Conservation (phyloP, 2,329 filamentous ascomycete genomes). For the Dactylellina haptotyla region DNA sequence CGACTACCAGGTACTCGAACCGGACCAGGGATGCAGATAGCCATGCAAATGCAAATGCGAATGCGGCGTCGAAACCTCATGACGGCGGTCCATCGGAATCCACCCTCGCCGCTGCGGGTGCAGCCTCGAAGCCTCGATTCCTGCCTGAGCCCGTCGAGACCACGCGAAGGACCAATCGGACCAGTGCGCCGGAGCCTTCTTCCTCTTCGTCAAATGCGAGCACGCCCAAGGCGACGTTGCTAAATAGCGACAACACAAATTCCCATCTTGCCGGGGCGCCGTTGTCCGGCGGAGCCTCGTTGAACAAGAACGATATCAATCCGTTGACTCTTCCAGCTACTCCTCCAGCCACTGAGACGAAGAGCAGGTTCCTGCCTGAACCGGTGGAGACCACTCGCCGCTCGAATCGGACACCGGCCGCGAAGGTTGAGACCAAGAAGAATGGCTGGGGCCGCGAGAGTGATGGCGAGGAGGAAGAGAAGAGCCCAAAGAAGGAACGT, state of each 20-base stretch:
- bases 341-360: background rate
- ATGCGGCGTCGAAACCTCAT: background rate
- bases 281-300: conserved; percentile 4
- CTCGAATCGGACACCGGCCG: conserved; percentile 56
- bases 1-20: conserved; percentile 52
- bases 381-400: conserved; percentile 57
- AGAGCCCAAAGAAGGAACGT: conserved; percentile 26
- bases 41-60: conserved; percentile 23
- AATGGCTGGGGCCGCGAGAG: conserved; percentile 53
- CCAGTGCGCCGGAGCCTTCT: conserved; percentile 3
- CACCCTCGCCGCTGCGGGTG: background rate
- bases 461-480: conserved; percentile 36
- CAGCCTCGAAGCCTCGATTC: conserved; percentile 48
- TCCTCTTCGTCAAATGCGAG: conserved; percentile 30
- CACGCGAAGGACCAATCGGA: conserved; percentile 55
- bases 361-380: conserved; percentile 54
- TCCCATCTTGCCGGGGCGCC: conserved; percentile 4
- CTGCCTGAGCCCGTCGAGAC: conserved; percentile 56
- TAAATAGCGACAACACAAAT: conserved; percentile 11
- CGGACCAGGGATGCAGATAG: conserved; percentile 29
- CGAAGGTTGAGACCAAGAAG: conserved; percentile 30
- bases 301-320: no score
- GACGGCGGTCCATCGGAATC: conserved; percentile 6
- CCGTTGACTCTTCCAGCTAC: no score
- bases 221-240: conserved; percentile 42